Base-by-base conservation (phyloP, 78 protist genomes). In the Protostelium mycophagum region DNA sequence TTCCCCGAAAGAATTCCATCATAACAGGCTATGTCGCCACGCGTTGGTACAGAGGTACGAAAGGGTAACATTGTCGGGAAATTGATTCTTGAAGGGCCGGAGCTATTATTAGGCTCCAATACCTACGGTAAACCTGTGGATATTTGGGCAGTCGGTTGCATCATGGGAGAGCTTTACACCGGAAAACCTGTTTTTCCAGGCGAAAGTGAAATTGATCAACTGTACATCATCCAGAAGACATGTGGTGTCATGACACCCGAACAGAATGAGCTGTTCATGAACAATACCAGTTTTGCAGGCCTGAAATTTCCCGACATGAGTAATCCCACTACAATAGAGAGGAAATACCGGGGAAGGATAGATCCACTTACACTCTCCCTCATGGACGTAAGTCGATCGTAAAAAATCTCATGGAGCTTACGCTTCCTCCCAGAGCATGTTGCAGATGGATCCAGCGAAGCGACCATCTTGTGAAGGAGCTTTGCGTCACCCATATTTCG, bases 1-100 rank as follows among this genome's bases (percentile, higher is more conserved):
- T 0, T 34, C 28, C 83, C 38, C n/a, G 1, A 34, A 16, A 0
- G 34, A 23, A 0, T 10, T 35, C 31, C 37, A 88, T 85, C 31
- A 89, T 85, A 39, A 96, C 98, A 0, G 98, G 95, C 83, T 97
- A 97, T 35, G 97, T 97, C 38, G 97, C 98, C 37, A 97, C 98
- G 0, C 87, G 98, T 25, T 95, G 98, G 98, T 97, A 97, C 92
- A 89, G 98, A 0, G 83, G 93, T 0, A 96, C 97, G 0, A 95
- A 94, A 85, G 91, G 95, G n/a, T 86, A 95, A n/a, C n/a, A 9
- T 35, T 0, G 36, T 63, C 85, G 36, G 0, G 28, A 63, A 63
- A 10, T 28, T 28, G 28, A 63, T 28, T 28, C 83, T 95, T 90
- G 88, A 96, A 0, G 85, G 93, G 0, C 98, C 97, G 0, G 96